phyloP scores from a whole-genome alignment of 305 asterid species.

The Caryopteris hybrid region DNA sequence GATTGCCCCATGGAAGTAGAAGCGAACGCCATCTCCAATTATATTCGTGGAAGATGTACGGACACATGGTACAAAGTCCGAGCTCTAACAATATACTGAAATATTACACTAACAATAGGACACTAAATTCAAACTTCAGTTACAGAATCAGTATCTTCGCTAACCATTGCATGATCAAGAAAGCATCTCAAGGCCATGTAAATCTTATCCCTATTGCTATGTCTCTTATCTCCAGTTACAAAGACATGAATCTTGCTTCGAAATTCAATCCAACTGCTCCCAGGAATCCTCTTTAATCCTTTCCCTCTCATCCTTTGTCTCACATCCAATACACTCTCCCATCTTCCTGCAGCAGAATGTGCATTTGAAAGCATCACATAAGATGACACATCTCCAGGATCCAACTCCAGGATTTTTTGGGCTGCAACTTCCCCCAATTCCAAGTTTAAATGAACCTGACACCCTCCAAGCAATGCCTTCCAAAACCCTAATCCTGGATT shows the following conservation, averaged over 20 bases:
- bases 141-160: slow-evolving; percentile 13
- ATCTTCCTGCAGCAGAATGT: slow-evolving; percentile 75
- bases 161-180: slow-evolving; percentile 26
- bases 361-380: slow-evolving; percentile 88
- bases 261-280: slow-evolving; percentile 86
- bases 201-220: slow-evolving; percentile 34
- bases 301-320: slow-evolving; percentile 61
- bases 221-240: slow-evolving; percentile 55
- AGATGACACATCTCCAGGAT: slow-evolving; percentile 76
- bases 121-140: slow-evolving; percentile 15
- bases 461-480: slow-evolving; percentile 82
- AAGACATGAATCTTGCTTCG: slow-evolving; percentile 56
- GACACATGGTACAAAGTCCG: too few species aligned
- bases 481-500: slow-evolving; percentile 72
- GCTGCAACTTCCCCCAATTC: slow-evolving; percentile 57
- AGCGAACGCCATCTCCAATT: background rate
- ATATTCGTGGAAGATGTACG: too few species aligned
- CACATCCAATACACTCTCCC: slow-evolving; percentile 42
- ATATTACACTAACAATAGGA: too few species aligned
- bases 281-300: slow-evolving; percentile 59
- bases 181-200: slow-evolving; percentile 32
- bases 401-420: slow-evolving; percentile 49
- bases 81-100: too few species aligned
- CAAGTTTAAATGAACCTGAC: slow-evolving; percentile 50
- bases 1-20: background rate